A percentile compares a stretch with the other conserved stretches of the same genome.
Conservation (phyloP, 2,329 filamentous ascomycete genomes). For the Coniochaeta ligniaria region DNA sequence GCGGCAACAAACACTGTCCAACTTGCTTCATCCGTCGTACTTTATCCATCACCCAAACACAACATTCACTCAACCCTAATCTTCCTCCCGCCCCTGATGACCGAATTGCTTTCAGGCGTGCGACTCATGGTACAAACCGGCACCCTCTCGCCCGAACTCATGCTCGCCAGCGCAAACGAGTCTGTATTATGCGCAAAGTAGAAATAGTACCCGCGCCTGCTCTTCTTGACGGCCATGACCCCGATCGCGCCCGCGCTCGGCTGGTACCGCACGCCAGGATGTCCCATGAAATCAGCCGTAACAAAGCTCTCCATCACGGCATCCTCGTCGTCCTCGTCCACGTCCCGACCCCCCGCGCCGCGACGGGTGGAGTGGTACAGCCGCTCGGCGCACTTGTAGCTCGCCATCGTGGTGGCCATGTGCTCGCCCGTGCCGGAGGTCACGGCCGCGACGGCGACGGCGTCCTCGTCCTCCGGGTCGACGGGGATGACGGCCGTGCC, state of each 20-base stretch:
- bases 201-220: slow-evolving; percentile 65
- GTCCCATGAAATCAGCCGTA: slow-evolving; percentile 83
- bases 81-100: slow-evolving; percentile 49
- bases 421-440: slow-evolving; percentile 96
- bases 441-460: slow-evolving; percentile 69
- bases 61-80: slow-evolving; percentile 21
- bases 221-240: slow-evolving; percentile 84
- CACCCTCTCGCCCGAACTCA: slow-evolving; percentile 69
- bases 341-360: slow-evolving; percentile 51
- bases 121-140: slow-evolving; percentile 88
- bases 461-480: slow-evolving; percentile 61
- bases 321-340: slow-evolving; percentile 69
- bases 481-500: slow-evolving; percentile 83
- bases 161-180: slow-evolving; percentile 76
- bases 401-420: slow-evolving; percentile 93
- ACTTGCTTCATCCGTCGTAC: too few species aligned
- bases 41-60: neutral
- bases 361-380: slow-evolving; percentile 66
- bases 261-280: slow-evolving; percentile 76
- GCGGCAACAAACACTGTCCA: too few species aligned
- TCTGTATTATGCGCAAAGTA: slow-evolving; percentile 98
- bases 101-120: slow-evolving; percentile 42
- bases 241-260: slow-evolving; percentile 84
- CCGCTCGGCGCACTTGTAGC: slow-evolving; percentile 76
- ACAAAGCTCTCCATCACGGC: slow-evolving; percentile 70